phyloP scores from a whole-genome alignment of 495 filamentous ascomycete species.

The Saxispiralis lemnorum region DNA sequence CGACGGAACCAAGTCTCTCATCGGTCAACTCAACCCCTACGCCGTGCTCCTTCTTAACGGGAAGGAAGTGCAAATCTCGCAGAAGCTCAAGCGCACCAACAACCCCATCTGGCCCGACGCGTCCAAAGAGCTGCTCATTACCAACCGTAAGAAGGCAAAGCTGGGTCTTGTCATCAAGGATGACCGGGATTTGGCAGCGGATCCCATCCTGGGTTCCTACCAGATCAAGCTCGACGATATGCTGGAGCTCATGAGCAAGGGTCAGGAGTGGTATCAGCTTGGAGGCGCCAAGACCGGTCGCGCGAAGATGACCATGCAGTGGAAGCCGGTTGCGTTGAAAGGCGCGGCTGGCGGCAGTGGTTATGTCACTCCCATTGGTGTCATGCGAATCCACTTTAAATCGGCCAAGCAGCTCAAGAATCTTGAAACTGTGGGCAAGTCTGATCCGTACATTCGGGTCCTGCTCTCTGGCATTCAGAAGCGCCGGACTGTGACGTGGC shows the following conservation, averaged over 20 bases:
- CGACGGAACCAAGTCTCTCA: conserved; percentile 71
- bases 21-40: conserved; percentile 82
- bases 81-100: conserved; percentile 88
- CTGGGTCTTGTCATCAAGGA: conserved; percentile 89
- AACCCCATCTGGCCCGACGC: conserved; percentile 85
- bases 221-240: conserved; percentile 90
- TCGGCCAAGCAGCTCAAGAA: conserved; percentile 69
- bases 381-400: conserved; percentile 86
- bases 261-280: conserved; percentile 90
- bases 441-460: conserved; percentile 81
- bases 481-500: conserved; percentile 80
- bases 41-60: conserved; percentile 73
- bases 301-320: conserved; percentile 73
- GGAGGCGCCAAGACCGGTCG: conserved; percentile 65
- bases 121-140: conserved; percentile 82
- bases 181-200: conserved; percentile 65
- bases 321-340: conserved; percentile 81
- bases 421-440: conserved; percentile 87
- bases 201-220: conserved; percentile 75
- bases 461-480: conserved; percentile 79
- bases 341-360: conserved; percentile 60
- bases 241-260: conserved; percentile 76
- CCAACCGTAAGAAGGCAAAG: conserved; percentile 73
- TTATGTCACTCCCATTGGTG: conserved; percentile 82
- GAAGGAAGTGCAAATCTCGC: conserved; percentile 67